Base-by-base conservation (phyloP, 768 basidiomycete species). In the Boletus vinaceobasis region DNA sequence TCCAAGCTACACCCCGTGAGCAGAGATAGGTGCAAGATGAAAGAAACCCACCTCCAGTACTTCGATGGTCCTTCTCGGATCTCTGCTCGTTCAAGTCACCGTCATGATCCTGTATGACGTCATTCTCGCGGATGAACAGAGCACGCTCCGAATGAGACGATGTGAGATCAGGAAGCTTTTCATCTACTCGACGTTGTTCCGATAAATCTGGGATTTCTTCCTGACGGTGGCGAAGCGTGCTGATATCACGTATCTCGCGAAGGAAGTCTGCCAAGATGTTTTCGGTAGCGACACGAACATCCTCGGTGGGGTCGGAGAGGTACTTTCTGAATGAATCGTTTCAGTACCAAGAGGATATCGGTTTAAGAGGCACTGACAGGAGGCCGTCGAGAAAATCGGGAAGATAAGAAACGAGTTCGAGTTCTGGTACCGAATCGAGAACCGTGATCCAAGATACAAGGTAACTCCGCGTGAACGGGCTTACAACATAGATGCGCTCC, bases 391-490 rank as follows among this genome's bases (percentile, higher is more conserved):
- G 73, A 67, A 98, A 95, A 65, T 97, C 88, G 1, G 97, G 97
- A 33, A 99, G 81, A 73, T 91, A 97, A 27, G 91, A 87, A 43
- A 98, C 88, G 43, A 99, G 80, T 68, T 98, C 96, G 50, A 99
- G 77, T 65, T 99, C 97, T 11, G 97, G 97, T 5, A 98, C 91
- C 19, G 93, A 95, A 66, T 98, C 94, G 43, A 99, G 80, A 5
- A 97, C 90, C 40, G 83, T 91, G 55, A 98, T 91, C 97, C 97
- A 99, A 1, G 90, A 88, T 33, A 97, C 92, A n/a, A 99, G 81
- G 70, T 94, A 98, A 68, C 87, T 96, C 56, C 97, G 78, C 1
- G 97, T 96, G 69, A 96, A 94, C 1, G 97, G 96, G 67, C 88
- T 95, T 67, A 98, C 77, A 60, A 98, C 97, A 63, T 95, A 90